Base-by-base conservation (phyloP, 352 stramenopile genomes). In the Pythium aquatile region DNA sequence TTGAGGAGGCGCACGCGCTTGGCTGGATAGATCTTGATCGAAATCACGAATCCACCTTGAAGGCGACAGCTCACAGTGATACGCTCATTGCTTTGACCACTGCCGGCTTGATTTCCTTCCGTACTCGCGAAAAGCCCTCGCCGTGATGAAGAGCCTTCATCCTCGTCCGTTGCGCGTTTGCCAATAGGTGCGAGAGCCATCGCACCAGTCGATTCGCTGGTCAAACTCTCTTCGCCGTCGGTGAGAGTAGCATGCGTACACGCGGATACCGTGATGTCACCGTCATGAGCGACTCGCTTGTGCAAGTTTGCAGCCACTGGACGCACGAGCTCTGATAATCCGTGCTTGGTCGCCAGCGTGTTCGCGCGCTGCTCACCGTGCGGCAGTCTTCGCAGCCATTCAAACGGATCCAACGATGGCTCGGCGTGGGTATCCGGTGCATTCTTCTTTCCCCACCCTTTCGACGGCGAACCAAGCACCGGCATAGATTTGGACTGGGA, bases 1-100 rank as follows among this genome's bases (percentile, higher is more conserved):
- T 90, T 90, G 63, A 90, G 79, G 35, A 85, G 74, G 20, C 76
- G 69, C n/a, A 88, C 32, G 32, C 70, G 75, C 53, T 79, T 78
- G 20, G 68, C 63, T 1, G 77, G 73, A 56, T 81, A 85, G 16
- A 85, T 60, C 24, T 61, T 68, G 0, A 74, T 55, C 1, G 69
- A 70, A 24, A 87, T 59, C 28, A 90, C 69, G 60, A 85, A 70
- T 0, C 81, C 83, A 5, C 81, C 83, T 5, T 76, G 80, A 29
- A 90, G 67, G 0, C 78, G 79, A 32, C 76, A 89, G 63, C 75
- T 83, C 49, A 91, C 67, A 13, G 61, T 61, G 56, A 90, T 73
- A 30, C 65, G 61, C 10, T 73, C 60, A 29, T 72, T 62, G 4
- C 47, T 28, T 16, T 58, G 57, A 0, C 39, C 47, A 29, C 42